Conservation (phyloP, 352 stramenopile species). For the Phytophthora melonis region DNA sequence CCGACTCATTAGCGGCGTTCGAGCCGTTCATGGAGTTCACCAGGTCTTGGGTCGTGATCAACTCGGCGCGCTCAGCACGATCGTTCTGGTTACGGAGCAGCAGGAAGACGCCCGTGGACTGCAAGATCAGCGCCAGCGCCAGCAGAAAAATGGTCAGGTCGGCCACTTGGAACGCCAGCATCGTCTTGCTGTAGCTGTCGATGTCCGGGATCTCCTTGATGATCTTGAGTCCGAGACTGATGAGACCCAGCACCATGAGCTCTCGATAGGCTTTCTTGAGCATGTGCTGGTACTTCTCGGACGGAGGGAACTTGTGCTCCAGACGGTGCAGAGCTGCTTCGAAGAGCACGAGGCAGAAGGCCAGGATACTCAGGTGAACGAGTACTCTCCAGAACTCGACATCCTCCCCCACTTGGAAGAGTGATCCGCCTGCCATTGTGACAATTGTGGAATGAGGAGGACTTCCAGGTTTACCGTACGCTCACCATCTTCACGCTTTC, state of each 20-base stretch:
- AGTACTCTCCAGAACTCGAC: constrained; percentile 67
- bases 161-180: constrained; percentile 60
- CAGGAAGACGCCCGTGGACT: constrained; percentile 54
- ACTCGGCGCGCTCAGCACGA: constrained; percentile 45
- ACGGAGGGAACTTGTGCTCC: constrained; percentile 53
- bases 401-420: constrained; percentile 69
- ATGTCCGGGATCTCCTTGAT: constrained; percentile 45
- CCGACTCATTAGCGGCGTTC: not conserved
- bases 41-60: constrained; percentile 50
- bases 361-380: constrained; percentile 53
- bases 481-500: not conserved
- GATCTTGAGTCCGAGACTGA: constrained; percentile 60
- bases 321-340: constrained; percentile 57
- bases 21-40: constrained; percentile 21
- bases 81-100: constrained; percentile 49
- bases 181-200: constrained; percentile 40
- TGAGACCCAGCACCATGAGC: constrained; percentile 65
- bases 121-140: constrained; percentile 53
- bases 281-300: constrained; percentile 72
- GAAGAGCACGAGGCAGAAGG: constrained; percentile 54
- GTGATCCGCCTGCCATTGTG: constrained; percentile 47
- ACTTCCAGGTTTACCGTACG: not conserved
- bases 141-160: constrained; percentile 66
- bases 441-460: constrained; percentile 20
- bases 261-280: constrained; percentile 69